Evolutionary conservation across 1,284 basidiomycete species (phyloP).

Genomic region (Ceratobasidium sp.): DNA sequence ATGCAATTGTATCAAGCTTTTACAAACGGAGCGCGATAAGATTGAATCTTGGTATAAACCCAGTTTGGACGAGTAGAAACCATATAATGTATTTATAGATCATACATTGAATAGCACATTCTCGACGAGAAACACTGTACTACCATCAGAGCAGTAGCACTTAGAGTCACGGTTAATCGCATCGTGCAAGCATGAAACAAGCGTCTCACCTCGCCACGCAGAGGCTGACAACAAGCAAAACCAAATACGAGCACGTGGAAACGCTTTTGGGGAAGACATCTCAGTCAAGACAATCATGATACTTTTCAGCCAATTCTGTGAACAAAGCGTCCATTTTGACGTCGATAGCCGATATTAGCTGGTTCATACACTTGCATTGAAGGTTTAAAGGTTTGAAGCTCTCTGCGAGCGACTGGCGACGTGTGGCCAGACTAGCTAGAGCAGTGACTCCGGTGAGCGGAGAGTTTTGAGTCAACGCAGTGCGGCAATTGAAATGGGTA

Average conservation of each 20-base stretch:
- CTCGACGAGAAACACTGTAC: conserved; percentile 19
- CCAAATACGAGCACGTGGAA: too few species aligned
- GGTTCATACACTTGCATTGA: neutral
- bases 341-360: neutral
- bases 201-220: too few species aligned
- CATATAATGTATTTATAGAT: too few species aligned
- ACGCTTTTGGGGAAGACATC: too few species aligned
- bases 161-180: conserved; percentile 1
- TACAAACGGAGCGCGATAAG: too few species aligned
- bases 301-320: neutral
- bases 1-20: too few species aligned
- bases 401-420: neutral
- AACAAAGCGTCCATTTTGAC: neutral
- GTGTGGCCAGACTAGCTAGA: neutral
- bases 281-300: neutral
- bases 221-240: too few species aligned
- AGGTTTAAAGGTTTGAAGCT: neutral
- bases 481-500: neutral
- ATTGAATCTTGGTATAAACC: too few species aligned
- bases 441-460: neutral
- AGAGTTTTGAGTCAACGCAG: neutral
- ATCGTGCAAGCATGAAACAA: too few species aligned
- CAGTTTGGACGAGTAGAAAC: too few species aligned
- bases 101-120: conserved; percentile 17
- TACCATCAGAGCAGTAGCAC: conserved; percentile 15